A percentile compares a stretch with the other conserved stretches of the same genome.
phyloP scores from a whole-genome alignment of 768 basidiomycete species.

The Rhodotorula sphaerocarpa region DNA sequence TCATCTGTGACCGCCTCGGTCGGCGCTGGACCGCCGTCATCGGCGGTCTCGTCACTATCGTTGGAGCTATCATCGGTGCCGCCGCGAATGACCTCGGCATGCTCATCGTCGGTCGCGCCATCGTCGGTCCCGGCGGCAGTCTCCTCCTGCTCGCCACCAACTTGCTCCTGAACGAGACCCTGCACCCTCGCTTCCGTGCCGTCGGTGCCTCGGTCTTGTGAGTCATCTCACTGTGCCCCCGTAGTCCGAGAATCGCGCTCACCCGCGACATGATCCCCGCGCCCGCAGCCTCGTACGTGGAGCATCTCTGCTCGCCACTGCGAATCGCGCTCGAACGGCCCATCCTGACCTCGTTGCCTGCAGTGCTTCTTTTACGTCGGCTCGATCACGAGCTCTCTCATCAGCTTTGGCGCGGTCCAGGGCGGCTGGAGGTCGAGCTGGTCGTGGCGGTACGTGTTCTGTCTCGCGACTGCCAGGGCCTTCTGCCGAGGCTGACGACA shows the following conservation, averaged over 20 bases:
- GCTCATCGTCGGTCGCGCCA: conserved; percentile 25
- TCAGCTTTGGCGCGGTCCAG: conserved; percentile 3
- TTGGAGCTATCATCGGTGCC: conserved; percentile 13
- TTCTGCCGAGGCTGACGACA: too few relatives aligned
- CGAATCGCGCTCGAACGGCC: too few relatives aligned
- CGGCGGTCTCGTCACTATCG: conserved; percentile 1
- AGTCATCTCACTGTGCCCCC: not conserved
- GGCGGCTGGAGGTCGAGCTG: not conserved
- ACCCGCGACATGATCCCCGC: too few relatives aligned
- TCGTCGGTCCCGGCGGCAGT: conserved; percentile 24
- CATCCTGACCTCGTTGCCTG: too few relatives aligned
- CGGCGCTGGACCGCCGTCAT: not conserved
- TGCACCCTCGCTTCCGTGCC: conserved; percentile 41
- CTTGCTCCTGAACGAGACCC: conserved; percentile 44
- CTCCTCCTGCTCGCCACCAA: conserved; percentile 4
- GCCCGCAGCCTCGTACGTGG: not conserved
- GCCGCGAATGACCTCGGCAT: conserved; percentile 12
- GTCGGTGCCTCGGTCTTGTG: conserved; percentile 12
- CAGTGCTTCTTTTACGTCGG: conserved; percentile 9
- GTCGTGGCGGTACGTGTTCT: conserved; percentile 9
- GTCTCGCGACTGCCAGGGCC: too few relatives aligned
- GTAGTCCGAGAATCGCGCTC: not conserved
- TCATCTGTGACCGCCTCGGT: conserved; percentile 10
- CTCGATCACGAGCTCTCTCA: not conserved
- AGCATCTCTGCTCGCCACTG: too few relatives aligned